phyloP scores from a whole-genome alignment of 768 basidiomycete species.

The Lepiota brunneoincarnata region DNA sequence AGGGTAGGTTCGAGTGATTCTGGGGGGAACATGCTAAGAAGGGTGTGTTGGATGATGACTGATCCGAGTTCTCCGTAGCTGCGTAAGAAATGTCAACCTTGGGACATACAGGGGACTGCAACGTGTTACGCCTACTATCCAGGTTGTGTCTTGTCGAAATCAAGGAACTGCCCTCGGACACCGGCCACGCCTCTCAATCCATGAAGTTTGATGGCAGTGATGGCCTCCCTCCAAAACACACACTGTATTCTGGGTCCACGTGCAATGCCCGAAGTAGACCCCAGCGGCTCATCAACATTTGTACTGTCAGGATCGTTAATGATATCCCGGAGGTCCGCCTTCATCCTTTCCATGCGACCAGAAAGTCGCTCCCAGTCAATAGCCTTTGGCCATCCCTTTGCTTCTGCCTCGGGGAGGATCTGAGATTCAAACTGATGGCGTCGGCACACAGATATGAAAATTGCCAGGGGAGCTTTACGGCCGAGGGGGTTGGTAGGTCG shows the following conservation, averaged over 20 bases:
- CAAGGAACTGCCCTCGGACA: constrained; percentile 71
- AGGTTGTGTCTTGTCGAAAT: constrained; percentile 80
- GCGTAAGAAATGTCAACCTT: not conserved
- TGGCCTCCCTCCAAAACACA: constrained; percentile 68
- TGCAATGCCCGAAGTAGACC: constrained; percentile 19
- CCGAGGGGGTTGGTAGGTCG: constrained; percentile 71
- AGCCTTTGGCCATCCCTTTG: constrained; percentile 71
- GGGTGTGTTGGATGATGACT: constrained; percentile 73
- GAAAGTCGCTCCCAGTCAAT: constrained; percentile 64
- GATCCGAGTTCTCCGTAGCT: constrained; percentile 90
- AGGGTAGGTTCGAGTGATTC: constrained; percentile 48
- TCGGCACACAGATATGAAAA: constrained; percentile 70
- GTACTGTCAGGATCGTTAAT: constrained; percentile 42
- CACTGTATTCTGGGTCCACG: constrained; percentile 36
- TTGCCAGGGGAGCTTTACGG: constrained; percentile 48
- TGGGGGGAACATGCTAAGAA: constrained; percentile 75
- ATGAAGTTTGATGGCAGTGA: constrained; percentile 58
- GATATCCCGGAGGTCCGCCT: constrained; percentile 42
- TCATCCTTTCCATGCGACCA: constrained; percentile 52
- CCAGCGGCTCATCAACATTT: constrained; percentile 15
- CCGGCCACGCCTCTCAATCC: constrained; percentile 67
- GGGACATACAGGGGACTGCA: not conserved
- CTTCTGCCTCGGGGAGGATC: constrained; percentile 67
- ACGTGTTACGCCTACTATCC: constrained; percentile 69
- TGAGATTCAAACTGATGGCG: constrained; percentile 76